A percentile compares a stretch with the other conserved stretches of the same genome.
These are phyloP conservation scores for Scleromitrula shiraiana DNA, from an alignment of 2,329 filamentous ascomycete species.

Conservation along the genomic window DNA sequence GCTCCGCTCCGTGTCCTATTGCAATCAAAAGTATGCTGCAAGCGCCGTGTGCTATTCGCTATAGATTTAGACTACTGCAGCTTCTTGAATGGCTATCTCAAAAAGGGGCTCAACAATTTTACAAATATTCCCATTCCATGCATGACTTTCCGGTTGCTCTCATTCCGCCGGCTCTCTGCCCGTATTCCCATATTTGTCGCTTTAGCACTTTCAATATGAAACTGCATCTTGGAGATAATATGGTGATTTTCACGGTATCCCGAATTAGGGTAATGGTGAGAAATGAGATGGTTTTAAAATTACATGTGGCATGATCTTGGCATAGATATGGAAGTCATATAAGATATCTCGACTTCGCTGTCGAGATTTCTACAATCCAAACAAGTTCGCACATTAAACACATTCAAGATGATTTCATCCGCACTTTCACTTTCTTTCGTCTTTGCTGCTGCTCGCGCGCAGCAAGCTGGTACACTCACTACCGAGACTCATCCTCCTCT, in stretches of 20 bases:
- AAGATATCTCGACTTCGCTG: conserved; percentile 14
- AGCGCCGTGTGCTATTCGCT: not conserved
- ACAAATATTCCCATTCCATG: conserved; percentile 9
- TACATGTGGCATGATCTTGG: not conserved
- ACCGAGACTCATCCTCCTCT: conserved; percentile 45
- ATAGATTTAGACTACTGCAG: not conserved
- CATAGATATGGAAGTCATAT: conserved; percentile 14
- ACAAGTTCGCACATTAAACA: not conserved
- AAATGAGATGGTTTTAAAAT: not conserved
- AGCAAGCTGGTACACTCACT: conserved; percentile 40
- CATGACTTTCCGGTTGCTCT: conserved; percentile 15
- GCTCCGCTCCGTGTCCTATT: not conserved
- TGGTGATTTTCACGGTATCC: not conserved
- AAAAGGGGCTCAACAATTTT: not conserved
- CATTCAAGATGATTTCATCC: conserved; percentile 26
- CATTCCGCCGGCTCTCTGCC: conserved; percentile 22
- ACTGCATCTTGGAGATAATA: not conserved
- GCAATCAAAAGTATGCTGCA: not conserved
- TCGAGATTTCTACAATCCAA: not conserved
- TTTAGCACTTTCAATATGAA: not conserved
- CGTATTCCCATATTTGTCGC: conserved; percentile 20
- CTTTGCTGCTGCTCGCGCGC: conserved; percentile 38
- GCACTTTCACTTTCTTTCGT: conserved; percentile 36
- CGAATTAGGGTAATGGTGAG: not conserved
- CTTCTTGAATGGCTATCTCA: not conserved